phyloP scores from a whole-genome alignment of 176 grass and related monocot species.

The Raddia guianensis region DNA sequence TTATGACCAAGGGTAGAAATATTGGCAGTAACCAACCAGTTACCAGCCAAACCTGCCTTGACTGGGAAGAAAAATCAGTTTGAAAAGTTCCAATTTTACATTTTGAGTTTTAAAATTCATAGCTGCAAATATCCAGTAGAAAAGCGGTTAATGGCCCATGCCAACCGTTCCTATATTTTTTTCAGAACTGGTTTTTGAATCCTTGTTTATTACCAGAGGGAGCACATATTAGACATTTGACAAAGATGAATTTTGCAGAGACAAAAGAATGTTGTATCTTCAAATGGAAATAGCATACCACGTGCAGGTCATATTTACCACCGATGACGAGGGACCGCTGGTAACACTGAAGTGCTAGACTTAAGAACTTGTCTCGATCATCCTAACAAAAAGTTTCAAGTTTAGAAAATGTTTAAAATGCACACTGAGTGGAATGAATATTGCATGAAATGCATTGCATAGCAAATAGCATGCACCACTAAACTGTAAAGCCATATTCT shows the following conservation, averaged over 20 bases:
- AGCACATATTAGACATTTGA: not conserved
- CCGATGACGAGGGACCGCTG: conserved; percentile 75
- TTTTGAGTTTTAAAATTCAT: too few relatives aligned
- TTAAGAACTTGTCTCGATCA: conserved; percentile 86
- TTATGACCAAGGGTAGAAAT: too few relatives aligned
- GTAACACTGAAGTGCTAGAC: conserved; percentile 77
- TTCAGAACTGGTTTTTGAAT: too few relatives aligned
- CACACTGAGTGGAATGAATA: conserved; percentile 2
- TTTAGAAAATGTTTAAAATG: conserved; percentile 33
- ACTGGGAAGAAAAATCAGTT: too few relatives aligned
- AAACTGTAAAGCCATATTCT: conserved; percentile 5
- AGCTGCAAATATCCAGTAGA: too few relatives aligned
- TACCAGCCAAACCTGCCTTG: too few relatives aligned
- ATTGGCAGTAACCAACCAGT: too few relatives aligned
- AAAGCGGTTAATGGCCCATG: too few relatives aligned
- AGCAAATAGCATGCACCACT: conserved; percentile 20
- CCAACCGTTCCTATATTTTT: too few relatives aligned
- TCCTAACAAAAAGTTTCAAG: conserved; percentile 51
- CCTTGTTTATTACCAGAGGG: not conserved
- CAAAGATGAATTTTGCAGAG: not conserved
- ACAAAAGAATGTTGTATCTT: not conserved
- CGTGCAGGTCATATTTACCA: conserved; percentile 92
- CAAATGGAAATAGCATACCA: conserved; percentile 57
- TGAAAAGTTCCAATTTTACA: too few relatives aligned
- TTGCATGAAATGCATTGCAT: conserved; percentile 1